phyloP scores from a whole-genome alignment of 768 basidiomycete species.

The Termitomyces heimii region DNA sequence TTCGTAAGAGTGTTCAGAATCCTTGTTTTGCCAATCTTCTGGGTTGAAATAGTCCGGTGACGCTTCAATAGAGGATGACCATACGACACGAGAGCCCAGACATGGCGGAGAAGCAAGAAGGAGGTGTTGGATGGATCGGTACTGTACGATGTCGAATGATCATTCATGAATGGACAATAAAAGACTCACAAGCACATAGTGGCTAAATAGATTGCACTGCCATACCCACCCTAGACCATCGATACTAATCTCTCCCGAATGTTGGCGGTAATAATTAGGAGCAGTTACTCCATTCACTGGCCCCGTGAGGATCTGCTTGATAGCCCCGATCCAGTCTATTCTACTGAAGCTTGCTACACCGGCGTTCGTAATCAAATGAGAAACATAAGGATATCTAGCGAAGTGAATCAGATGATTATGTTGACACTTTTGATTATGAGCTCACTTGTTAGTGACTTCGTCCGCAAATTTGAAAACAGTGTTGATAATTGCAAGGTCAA shows the following conservation, averaged over 20 bases:
- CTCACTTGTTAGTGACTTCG: slow-evolving; percentile 48
- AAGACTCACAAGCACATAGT: slow-evolving; percentile 59
- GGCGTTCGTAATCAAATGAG: slow-evolving; percentile 78
- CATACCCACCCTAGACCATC: slow-evolving; percentile 79
- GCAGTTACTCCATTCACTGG: slow-evolving; percentile 43
- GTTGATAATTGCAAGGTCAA: slow-evolving; percentile 59
- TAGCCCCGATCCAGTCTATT: slow-evolving; percentile 42
- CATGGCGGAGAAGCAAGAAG: slow-evolving; percentile 39
- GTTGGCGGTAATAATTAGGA: slow-evolving; percentile 55
- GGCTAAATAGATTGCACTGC: slow-evolving; percentile 83
- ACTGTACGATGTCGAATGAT: slow-evolving; percentile 34
- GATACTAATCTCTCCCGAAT: slow-evolving; percentile 47
- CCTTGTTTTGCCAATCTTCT: slow-evolving; percentile 67
- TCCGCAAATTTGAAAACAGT: slow-evolving; percentile 61
- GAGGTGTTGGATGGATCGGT: slow-evolving; percentile 50
- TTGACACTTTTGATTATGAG: not conserved
- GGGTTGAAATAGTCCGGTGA: slow-evolving; percentile 46
- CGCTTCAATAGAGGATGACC: slow-evolving; percentile 74
- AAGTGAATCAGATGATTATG: not conserved
- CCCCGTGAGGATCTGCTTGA: slow-evolving; percentile 41
- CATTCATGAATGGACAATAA: not conserved
- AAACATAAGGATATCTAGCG: slow-evolving; percentile 70
- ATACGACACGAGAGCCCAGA: slow-evolving; percentile 57
- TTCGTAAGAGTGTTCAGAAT: slow-evolving; percentile 61
- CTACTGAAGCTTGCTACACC: slow-evolving; percentile 55